Evolutionary conservation across 2,329 filamentous ascomycete genomes (phyloP).

Genomic region (Epichloe aotearoae): DNA sequence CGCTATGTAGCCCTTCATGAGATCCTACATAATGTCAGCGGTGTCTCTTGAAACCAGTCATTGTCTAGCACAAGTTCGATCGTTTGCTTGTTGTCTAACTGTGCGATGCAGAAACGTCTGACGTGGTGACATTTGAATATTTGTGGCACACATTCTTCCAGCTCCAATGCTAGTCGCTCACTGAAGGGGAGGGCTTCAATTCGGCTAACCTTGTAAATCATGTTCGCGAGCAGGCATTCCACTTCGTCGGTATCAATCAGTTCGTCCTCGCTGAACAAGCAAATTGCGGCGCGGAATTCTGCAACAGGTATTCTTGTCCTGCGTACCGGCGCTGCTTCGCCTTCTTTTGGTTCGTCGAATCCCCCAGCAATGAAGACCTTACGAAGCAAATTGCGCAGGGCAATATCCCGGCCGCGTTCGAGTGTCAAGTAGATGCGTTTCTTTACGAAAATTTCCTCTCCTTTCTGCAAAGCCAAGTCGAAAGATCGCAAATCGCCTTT

Average conservation of each 20-base stretch:
- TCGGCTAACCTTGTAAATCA: slow-evolving; percentile 81
- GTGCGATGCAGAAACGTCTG: not conserved
- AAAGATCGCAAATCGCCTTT: slow-evolving; percentile 70
- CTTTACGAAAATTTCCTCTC: slow-evolving; percentile 88
- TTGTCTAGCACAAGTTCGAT: not conserved
- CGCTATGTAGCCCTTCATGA: slow-evolving; percentile 98
- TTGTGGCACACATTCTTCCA: not conserved
- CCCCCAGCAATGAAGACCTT: slow-evolving; percentile 88
- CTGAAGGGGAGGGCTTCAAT: slow-evolving; percentile 6
- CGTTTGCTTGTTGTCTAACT: not conserved
- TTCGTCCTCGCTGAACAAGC: slow-evolving; percentile 53
- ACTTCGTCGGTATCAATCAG: slow-evolving; percentile 79
- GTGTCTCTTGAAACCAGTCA: slow-evolving; percentile 8
- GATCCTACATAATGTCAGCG: slow-evolving; percentile 41
- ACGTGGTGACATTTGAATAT: not conserved
- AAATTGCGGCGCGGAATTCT: slow-evolving; percentile 77
- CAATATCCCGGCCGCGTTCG: slow-evolving; percentile 83
- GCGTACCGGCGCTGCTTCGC: slow-evolving; percentile 46
- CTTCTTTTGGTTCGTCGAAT: slow-evolving; percentile 64
- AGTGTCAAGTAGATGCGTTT: slow-evolving; percentile 88
- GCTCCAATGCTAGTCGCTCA: not conserved
- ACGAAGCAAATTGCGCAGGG: slow-evolving; percentile 77
- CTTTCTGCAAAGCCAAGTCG: slow-evolving; percentile 64
- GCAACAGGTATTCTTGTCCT: slow-evolving; percentile 68
- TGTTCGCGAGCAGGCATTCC: slow-evolving; percentile 86